Evolutionary conservation across 106 monocot species (phyloP), one percentile per base, ranked within the genome.

Genomic region (Phalaenopsis aphrodite): DNA sequence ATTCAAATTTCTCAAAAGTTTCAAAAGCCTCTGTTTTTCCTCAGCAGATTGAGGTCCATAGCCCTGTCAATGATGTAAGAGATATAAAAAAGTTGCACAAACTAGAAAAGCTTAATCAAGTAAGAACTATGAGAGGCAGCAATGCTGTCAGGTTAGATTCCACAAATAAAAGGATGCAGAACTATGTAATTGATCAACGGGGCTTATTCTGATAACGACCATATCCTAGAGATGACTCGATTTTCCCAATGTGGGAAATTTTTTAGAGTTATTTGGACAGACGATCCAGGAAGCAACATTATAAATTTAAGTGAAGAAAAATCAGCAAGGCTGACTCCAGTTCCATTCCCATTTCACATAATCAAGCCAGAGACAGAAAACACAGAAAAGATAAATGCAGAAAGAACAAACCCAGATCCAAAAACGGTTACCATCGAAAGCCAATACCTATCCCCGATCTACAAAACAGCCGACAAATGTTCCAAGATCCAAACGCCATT

Each of bases 1-100:
- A 81, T 90, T 95, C 69, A 95, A 75, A 78, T 90, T 92, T 84
- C 89, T 90, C 79, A 93, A 80, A 42, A 95, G 84, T 66, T 82
- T 90, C 18, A 81, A 87, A 23, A 92, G 83, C 61, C 84, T 95
- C 76, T 95, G 95, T 76, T 90, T 95, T 79, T 95, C 95, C 82
- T 95, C 95, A 21, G 84, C 86, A 1, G 90, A 75, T 64, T 95
- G 95, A 19, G 86, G 83, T 55, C 92, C 92, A 82, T 92, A 95
- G 36, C 92, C 92, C 95, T 93, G 77, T 56, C 66, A 77, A 83
- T 43, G 21, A 78, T 43, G 15, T 38, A 49, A 47, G 49, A 7
- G 19, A 15, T 10, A 23, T 1, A 30, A 52, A 49, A 52, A 49
- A 19, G 36, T 42, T 43, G 6, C 43, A 74, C 4, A 42, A 74